Evolutionary conservation across 345 rosid genomes (phyloP).

Genomic region (Melaleuca quinquenervia): DNA sequence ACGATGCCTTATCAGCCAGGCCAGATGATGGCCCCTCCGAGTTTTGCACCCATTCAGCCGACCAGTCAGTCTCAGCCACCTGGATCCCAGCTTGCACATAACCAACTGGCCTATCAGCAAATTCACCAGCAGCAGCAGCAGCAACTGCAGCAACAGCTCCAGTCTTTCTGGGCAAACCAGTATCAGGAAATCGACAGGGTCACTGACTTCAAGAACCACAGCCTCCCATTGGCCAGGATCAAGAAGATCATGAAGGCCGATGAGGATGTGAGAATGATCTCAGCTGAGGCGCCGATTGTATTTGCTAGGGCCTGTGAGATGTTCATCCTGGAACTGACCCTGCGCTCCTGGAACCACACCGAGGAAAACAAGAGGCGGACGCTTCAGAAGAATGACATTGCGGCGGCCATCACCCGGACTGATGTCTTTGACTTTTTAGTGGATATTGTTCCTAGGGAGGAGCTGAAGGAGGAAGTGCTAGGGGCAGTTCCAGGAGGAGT

Average conservation of each 20-base stretch:
- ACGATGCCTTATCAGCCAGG: conserved; percentile 49
- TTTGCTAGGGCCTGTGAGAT: conserved; percentile 98
- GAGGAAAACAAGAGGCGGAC: conserved; percentile 97
- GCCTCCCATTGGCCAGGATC: conserved; percentile 91
- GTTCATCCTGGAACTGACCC: conserved; percentile 87
- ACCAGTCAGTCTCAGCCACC: conserved; percentile 42
- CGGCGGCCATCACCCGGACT: conserved; percentile 89
- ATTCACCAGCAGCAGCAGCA: conserved; percentile 92
- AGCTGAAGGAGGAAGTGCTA: conserved; percentile 72
- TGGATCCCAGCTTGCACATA: conserved; percentile 51
- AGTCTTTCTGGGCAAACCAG: conserved; percentile 75
- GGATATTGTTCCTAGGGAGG: conserved; percentile 93
- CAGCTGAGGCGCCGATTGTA: conserved; percentile 93
- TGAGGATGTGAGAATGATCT: conserved; percentile 95
- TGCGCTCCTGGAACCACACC: conserved; percentile 93
- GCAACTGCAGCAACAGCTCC: conserved; percentile 83
- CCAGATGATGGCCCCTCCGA: conserved; percentile 37
- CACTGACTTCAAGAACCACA: conserved; percentile 84
- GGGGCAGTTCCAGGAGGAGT: conserved; percentile 51
- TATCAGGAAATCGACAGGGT: conserved; percentile 74
- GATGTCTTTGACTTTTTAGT: conserved; percentile 92
- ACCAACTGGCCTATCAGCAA: conserved; percentile 75
- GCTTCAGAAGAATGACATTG: conserved; percentile 91
- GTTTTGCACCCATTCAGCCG: conserved; percentile 20
- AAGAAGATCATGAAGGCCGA: conserved; percentile 99